Evolutionary conservation across 805 yeast genomes (phyloP), one percentile per base, ranked within the genome.

Genomic region (Clavispora asparagi): DNA sequence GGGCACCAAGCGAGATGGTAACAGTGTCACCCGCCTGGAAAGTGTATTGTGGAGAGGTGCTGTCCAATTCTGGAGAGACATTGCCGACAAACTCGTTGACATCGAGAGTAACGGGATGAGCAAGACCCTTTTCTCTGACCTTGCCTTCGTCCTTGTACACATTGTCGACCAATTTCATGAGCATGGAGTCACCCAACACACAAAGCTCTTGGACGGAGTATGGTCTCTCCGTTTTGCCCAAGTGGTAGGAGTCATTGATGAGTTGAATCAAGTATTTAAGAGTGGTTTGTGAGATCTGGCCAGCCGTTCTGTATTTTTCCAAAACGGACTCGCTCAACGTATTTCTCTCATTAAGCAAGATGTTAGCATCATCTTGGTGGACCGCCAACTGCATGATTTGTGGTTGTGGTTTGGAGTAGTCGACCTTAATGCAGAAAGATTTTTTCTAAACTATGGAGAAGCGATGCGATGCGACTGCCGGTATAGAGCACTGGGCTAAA

Each of bases 41-140:
- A 44, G 66, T 64, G 49, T 73, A 57, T 17, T 40, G 49, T 29
- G 73, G 73, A 7, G 67, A 60, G 29, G 62, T 68, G 53, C 82
- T 86, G 61, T 82, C 90, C 43, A 85, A 64, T 65, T 90, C 97
- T 37, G 99, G 99, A 29, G 95, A 76, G 65, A 86, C 87, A 10
- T 96, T 96, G 47, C 72, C 66, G 19, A 83, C 79, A 44, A 87
- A 75, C 60, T 87, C 90, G 62, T 88, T 87, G 44, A 87, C 83
- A 67, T 90, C 95, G 51, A 94, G 80, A 43, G 87, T 78, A 14
- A 90, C 90, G n/a, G 99, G 99, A 50, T 78, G 79, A 9, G 97
- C 87, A 61, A 94, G 87, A 49, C 98, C 97, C 68, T 86, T 89
- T 72, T 94, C 99, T 54, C 78, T 76, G 28, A 83, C 85, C 32